Evolutionary conservation across 345 rosid species (phyloP).

Genomic region (Brassica juncea): DNA sequence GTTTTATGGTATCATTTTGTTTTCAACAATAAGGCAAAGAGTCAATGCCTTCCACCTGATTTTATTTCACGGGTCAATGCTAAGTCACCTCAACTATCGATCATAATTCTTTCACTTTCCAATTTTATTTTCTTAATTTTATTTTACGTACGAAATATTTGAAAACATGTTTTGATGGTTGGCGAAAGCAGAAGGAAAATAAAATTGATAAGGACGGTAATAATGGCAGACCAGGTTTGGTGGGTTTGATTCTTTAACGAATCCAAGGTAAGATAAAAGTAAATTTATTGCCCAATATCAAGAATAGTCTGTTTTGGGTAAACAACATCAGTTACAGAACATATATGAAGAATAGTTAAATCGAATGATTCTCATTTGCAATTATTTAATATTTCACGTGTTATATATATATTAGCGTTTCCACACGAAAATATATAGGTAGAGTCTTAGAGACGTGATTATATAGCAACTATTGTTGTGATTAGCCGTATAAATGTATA

Average conservation of each 20-base stretch:
- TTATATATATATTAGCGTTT: too few relatives aligned
- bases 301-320: neutral
- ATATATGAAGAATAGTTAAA: neutral
- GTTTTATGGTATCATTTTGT: conserved; percentile 43
- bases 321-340: too few relatives aligned
- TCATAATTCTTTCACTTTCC: conserved; percentile 24
- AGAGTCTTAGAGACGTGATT: too few relatives aligned
- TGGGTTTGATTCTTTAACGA: conserved; percentile 41
- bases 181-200: conserved; percentile 1
- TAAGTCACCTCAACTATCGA: conserved; percentile 38
- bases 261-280: conserved; percentile 35
- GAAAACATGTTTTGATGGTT: conserved; percentile 16
- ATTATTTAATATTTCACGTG: too few relatives aligned
- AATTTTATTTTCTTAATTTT: neutral
- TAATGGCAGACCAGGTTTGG: conserved; percentile 43
- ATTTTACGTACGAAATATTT: conserved; percentile 1
- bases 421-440: too few relatives aligned
- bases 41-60: conserved; percentile 41
- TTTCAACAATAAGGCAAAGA: conserved; percentile 44
- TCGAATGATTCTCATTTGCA: neutral
- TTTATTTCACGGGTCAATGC: conserved; percentile 31
- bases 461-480: neutral
- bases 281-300: conserved; percentile 14
- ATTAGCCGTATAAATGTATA: neutral
- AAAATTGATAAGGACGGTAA: conserved; percentile 34